phyloP scores from a whole-genome alignment of 306 rosid species.

The Begonia masoniana region DNA sequence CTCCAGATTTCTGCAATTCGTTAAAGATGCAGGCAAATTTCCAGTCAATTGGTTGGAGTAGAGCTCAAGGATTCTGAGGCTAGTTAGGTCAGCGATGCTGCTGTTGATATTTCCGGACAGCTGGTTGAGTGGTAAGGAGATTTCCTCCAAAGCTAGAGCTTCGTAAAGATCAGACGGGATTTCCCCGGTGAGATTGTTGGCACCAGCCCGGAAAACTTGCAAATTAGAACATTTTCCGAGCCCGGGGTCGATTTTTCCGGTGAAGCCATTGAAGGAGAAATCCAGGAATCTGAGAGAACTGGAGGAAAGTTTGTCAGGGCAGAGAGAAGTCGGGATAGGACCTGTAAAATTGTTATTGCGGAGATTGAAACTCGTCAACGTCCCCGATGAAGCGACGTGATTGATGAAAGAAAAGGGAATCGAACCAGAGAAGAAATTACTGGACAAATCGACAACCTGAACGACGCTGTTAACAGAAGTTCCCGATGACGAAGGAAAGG shows the following conservation, averaged over 20 bases:
- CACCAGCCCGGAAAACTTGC: conserved; percentile 53
- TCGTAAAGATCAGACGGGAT: conserved; percentile 46
- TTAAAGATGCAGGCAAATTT: conserved; percentile 36
- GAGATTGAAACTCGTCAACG: conserved; percentile 43
- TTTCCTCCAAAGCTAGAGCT: conserved; percentile 24
- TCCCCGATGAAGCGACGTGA: conserved; percentile 15
- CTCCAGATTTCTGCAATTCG: conserved; percentile 44
- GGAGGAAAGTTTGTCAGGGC: conserved; percentile 17
- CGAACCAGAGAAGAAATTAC: conserved; percentile 45
- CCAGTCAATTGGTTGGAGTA: conserved; percentile 58
- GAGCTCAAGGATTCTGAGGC: conserved; percentile 52
- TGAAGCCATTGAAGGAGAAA: conserved; percentile 47
- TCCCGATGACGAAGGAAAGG: background rate
- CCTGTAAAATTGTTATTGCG: conserved; percentile 67
- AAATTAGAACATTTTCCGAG: conserved; percentile 47
- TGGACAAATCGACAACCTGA: conserved; percentile 43
- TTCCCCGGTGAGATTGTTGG: conserved; percentile 37
- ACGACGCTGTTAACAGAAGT: background rate
- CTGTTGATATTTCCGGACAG: conserved; percentile 37
- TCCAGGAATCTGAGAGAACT: conserved; percentile 37
- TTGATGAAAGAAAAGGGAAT: conserved; percentile 32
- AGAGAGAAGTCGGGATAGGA: conserved; percentile 39
- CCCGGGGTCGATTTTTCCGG: conserved; percentile 29
- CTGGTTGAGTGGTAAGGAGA: conserved; percentile 44
- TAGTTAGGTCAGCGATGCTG: conserved; percentile 25